Base-by-base conservation (phyloP, 2,329 filamentous ascomycete species). In the Grosmannia clavigera region DNA sequence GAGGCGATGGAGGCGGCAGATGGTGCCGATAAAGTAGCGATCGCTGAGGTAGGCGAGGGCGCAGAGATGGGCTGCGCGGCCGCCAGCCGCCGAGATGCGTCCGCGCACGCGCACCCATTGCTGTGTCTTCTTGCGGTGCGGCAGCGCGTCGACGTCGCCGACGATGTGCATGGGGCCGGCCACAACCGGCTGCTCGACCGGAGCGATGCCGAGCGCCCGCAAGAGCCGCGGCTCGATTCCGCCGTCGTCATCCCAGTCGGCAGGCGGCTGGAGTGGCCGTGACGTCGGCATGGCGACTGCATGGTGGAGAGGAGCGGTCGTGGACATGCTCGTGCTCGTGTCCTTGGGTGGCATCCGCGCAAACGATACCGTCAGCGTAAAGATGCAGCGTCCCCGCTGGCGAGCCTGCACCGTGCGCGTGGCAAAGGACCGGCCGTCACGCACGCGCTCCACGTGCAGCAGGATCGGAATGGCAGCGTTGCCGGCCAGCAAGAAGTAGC, bases 351-450 rank as follows among this genome's bases (percentile, higher is more conserved):
- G 9, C 10, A 14, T 16, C 38, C 83, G 79, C 69, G 87, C 86
- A 71, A 99, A 97, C 64, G 88, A 94, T 74, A 95, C 84, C 6
- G 92, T 99, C 1, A 90, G 94, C 22, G 92, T 97, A 75, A 97
- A 97, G 74, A 99, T 97, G 69, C 88, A 88, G 62, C 84, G 83
- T 11, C 92, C 94, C 50, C 85, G 80, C 75, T 99, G 94, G 33
- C 91, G 81, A 38, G 94, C 94, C 74, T 97, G 92, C n/a, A 99
- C 94, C 0, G 92, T 97, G 59, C 94, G 81, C 46, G 94, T 97
- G 59, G 90, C 86, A 72, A 92, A 99, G 58, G 87, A 92, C 62
- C 87, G 85, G 10, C 94, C 94, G 70, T 95, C 90, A 60, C 94
- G 86, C 55, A 99, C 90, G 58, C 89, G 83, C 76, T 97, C 94